Percentiles rank a stretch among this genome's conserved stretches.
Conservation (phyloP, 2,329 filamentous ascomycete species). For the Aaosphaeria pasadenensis region DNA sequence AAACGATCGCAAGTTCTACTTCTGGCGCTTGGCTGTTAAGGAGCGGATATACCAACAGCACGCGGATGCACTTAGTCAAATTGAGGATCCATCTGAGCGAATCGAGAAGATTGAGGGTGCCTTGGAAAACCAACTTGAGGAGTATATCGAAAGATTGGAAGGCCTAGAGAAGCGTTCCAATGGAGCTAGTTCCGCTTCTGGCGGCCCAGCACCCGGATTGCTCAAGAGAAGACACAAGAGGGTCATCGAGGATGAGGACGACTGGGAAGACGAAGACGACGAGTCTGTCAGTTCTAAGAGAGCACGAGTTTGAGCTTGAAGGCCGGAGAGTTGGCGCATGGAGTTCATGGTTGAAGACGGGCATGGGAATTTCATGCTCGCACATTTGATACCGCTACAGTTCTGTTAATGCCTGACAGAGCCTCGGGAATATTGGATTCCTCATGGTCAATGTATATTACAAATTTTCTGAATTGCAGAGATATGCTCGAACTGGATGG, state of each 20-base stretch:
- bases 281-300: slow-evolving; percentile 19
- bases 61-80: slow-evolving; percentile 64
- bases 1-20: slow-evolving; percentile 61
- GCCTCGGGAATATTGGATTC: too few species aligned
- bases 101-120: slow-evolving; percentile 71
- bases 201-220: slow-evolving; percentile 12
- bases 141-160: slow-evolving; percentile 67
- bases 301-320: background rate
- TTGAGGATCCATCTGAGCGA: slow-evolving; percentile 62
- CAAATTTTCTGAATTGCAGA: too few species aligned
- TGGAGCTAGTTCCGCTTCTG: background rate
- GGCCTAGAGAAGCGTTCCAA: slow-evolving; percentile 35
- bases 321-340: background rate
- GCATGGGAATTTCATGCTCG: too few species aligned
- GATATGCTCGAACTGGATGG: too few species aligned
- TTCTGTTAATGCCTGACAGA: too few species aligned
- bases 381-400: too few species aligned
- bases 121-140: slow-evolving; percentile 64
- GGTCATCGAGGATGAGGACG: slow-evolving; percentile 37
- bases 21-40: slow-evolving; percentile 76
- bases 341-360: too few species aligned
- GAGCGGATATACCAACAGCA: slow-evolving; percentile 75
- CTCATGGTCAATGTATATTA: too few species aligned
- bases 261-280: slow-evolving; percentile 34
- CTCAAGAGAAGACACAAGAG: slow-evolving; percentile 33